Percentiles rank a stretch among this genome's conserved stretches.
phyloP scores from a whole-genome alignment of 2,329 filamentous ascomycete genomes.

The Aspergillus quadricinctus region DNA sequence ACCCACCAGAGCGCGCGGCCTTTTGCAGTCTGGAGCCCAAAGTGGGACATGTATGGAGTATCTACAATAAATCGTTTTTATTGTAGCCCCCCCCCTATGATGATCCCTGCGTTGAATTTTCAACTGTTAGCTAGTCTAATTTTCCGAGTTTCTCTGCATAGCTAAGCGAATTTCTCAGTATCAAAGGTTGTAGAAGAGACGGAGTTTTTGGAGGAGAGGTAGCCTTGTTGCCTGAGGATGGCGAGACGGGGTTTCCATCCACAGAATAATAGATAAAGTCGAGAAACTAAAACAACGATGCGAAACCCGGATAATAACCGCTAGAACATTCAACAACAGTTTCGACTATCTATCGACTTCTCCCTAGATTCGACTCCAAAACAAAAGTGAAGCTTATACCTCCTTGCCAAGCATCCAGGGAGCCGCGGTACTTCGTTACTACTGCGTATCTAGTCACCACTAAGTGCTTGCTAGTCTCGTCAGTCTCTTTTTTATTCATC shows the following conservation, averaged over 20 bases:
- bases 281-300: too few relatives aligned
- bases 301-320: background rate
- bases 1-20: background rate
- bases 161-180: background rate
- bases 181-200: background rate
- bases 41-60: constrained; percentile 6
- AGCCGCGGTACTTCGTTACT: background rate
- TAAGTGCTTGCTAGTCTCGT: background rate
- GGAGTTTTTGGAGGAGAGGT: background rate
- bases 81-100: constrained; percentile 10
- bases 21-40: background rate
- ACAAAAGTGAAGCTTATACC: background rate
- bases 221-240: background rate
- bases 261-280: too few relatives aligned
- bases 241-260: background rate
- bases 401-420: background rate
- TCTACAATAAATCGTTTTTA: background rate
- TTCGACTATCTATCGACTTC: background rate
- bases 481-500: background rate
- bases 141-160: background rate
- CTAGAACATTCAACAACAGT: background rate
- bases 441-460: background rate
- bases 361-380: background rate
- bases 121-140: background rate
- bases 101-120: constrained; percentile 16